Base-by-base conservation (phyloP, 371 early-diverging fungal species). In the Funneliformis caledonium region DNA sequence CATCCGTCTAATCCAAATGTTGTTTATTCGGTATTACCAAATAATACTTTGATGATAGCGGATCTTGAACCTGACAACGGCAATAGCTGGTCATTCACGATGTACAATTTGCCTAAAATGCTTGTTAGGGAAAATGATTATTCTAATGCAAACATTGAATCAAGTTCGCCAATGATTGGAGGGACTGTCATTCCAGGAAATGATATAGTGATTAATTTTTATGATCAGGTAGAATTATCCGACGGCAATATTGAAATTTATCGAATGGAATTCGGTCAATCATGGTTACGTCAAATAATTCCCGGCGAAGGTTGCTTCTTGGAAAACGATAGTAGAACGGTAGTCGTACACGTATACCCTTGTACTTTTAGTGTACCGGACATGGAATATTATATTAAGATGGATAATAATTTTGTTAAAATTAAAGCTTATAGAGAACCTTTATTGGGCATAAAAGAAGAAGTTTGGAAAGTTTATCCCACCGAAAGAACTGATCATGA, bases 361-460 rank as follows among this genome's bases (percentile, higher is more conserved):
- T 61, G 76, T 62, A 61, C 42, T 43, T 76, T 76, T 62, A 61
- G 68, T 14, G 2, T 16, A 14, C 12, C 72, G 19, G 11, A 52
- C 48, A 10, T 5, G 1, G n/a, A 48, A 0, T 72, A 48, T 72
- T 72, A 12, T 48, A 11, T 72, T 50, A 19, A 4, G 1, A 50
- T 72, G n/a, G 72, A 72, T 33, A 72, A 72, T 72, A 26, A 10
- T 72, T 72, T 72, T 52, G 52, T 72, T n/a, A 22, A 48, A 72
- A 22, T 11, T 50, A 50, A 4, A 12, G 1, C 47, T 31, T 72
- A 72, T 50, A 33, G 22, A 26, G 72, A 72, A 72, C 22, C 48
- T 33, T 50, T 72, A 50, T 26, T 72, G 6, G 72, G 72, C 22
- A 72, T 72, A 48, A 9, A 1, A 11, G 72, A 52, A 0, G 26